Evolutionary conservation across 352 stramenopile species (phyloP).

Genomic region (Halophytophthora batemanensis): DNA sequence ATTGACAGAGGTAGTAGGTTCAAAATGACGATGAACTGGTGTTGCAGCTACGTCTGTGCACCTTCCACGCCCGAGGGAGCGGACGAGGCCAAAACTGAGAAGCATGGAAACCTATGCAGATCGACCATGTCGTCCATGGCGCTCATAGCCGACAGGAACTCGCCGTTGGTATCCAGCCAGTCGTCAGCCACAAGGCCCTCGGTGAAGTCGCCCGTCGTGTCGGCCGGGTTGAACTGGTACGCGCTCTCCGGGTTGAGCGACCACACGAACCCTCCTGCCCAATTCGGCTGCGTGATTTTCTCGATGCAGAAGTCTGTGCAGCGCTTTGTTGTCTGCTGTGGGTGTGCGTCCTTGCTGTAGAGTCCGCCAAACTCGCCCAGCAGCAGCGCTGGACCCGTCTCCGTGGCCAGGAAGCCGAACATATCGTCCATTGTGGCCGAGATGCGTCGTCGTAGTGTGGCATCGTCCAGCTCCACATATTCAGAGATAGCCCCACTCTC

Average conservation of each 20-base stretch:
- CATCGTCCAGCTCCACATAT: constrained; percentile 52
- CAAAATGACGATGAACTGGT: too few species aligned
- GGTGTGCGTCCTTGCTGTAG: constrained; percentile 49
- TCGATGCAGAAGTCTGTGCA: constrained; percentile 55
- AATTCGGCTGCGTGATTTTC: constrained; percentile 32
- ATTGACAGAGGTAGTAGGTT: too few species aligned
- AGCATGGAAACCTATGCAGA: constrained; percentile 41
- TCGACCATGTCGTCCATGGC: constrained; percentile 45
- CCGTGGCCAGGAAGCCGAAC: constrained; percentile 57
- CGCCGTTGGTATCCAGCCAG: constrained; percentile 39
- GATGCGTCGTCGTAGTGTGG: constrained; percentile 34
- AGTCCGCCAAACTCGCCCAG: constrained; percentile 70
- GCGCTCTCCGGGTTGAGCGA: constrained; percentile 56
- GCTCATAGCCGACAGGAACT: constrained; percentile 30
- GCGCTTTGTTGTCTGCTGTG: constrained; percentile 57
- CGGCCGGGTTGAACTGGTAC: constrained; percentile 50
- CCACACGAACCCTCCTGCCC: constrained; percentile 57
- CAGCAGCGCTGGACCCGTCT: constrained; percentile 45
- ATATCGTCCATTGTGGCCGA: constrained; percentile 57
- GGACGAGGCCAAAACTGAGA: constrained; percentile 3
- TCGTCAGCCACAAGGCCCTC: constrained; percentile 44
- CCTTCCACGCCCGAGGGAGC: background rate
- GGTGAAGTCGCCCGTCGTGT: constrained; percentile 22
- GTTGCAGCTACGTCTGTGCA: too few species aligned
- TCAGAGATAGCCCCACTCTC: constrained; percentile 23